These are phyloP conservation scores for Pelargonium nanum DNA, from an alignment of 345 rosid species.

Conservation along the genomic window DNA sequence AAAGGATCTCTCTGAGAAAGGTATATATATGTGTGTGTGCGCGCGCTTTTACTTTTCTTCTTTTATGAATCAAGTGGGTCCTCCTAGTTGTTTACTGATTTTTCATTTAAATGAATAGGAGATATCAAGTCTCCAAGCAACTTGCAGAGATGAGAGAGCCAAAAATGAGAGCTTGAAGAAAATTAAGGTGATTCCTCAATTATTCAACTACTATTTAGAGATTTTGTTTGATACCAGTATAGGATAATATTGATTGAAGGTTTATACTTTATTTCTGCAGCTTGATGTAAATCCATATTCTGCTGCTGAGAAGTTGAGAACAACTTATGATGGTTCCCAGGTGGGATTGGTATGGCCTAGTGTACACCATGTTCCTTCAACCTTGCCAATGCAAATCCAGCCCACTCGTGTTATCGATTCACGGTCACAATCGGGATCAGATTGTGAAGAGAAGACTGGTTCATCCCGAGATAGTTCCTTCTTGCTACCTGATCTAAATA, in stretches of 20 bases:
- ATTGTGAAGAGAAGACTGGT: slow-evolving; percentile 11
- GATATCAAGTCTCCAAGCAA: slow-evolving; percentile 38
- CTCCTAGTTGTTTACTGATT: not conserved
- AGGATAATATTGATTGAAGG: not conserved
- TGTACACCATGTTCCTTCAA: slow-evolving; percentile 5
- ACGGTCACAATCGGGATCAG: slow-evolving; percentile 15
- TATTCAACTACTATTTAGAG: not conserved
- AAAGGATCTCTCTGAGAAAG: slow-evolving; percentile 42
- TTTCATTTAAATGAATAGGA: slow-evolving; percentile 35
- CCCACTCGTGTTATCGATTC: slow-evolving; percentile 5
- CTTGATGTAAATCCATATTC: slow-evolving; percentile 32
- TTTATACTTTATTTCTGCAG: slow-evolving; percentile 21
- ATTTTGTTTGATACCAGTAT: not conserved
- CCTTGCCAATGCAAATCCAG: not conserved
- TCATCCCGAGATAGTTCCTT: slow-evolving; percentile 15
- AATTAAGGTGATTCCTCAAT: slow-evolving; percentile 42
- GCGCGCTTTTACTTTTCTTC: not conserved
- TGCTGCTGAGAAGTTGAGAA: slow-evolving; percentile 7
- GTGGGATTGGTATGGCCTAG: slow-evolving; percentile 1
- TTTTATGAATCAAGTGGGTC: not conserved
- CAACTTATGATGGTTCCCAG: slow-evolving; percentile 4
- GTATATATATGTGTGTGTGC: slow-evolving; percentile 13
- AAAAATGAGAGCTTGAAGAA: slow-evolving; percentile 61
- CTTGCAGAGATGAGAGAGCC: slow-evolving; percentile 32
- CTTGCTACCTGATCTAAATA: slow-evolving; percentile 65